A percentile compares a stretch with the other conserved stretches of the same genome.
These are phyloP conservation scores for Maudiozyma bulderi DNA, from an alignment of 805 yeast genomes.

Conservation along the genomic window DNA sequence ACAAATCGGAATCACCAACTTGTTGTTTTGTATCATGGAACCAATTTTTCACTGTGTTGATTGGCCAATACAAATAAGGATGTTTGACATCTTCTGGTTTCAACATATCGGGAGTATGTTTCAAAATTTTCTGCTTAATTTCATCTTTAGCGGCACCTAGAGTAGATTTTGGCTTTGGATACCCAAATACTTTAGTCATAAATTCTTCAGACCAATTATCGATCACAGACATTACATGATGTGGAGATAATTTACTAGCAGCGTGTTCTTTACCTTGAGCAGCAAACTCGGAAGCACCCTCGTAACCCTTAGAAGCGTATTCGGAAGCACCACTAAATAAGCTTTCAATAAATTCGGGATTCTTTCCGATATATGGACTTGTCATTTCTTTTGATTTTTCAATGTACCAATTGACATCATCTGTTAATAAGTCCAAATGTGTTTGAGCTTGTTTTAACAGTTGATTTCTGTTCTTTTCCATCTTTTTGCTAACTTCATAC, in stretches of 20 bases:
- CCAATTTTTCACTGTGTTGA: conserved; percentile 29
- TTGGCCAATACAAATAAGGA: neutral
- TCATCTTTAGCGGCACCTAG: conserved; percentile 12
- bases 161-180: neutral
- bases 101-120: neutral
- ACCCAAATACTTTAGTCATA: no score
- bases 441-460: conserved; percentile 30
- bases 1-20: conserved; percentile 6
- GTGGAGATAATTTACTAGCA: no score
- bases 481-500: conserved; percentile 20
- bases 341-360: conserved; percentile 21
- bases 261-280: neutral
- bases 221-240: no score
- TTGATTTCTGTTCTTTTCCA: conserved; percentile 30
- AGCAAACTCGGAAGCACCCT: conserved; percentile 22
- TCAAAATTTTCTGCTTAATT: no score
- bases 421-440: conserved; percentile 29
- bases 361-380: conserved; percentile 31
- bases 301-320: conserved; percentile 8
- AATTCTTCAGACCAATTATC: no score
- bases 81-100: neutral
- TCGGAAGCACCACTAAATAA: conserved; percentile 16
- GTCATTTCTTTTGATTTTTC: conserved; percentile 23
- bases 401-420: conserved; percentile 34
- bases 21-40: conserved; percentile 11